Evolutionary conservation across 192 early-diverging fungal species (phyloP), one percentile per base, ranked within the genome.

Genomic region (Entomortierella chlamydospora): DNA sequence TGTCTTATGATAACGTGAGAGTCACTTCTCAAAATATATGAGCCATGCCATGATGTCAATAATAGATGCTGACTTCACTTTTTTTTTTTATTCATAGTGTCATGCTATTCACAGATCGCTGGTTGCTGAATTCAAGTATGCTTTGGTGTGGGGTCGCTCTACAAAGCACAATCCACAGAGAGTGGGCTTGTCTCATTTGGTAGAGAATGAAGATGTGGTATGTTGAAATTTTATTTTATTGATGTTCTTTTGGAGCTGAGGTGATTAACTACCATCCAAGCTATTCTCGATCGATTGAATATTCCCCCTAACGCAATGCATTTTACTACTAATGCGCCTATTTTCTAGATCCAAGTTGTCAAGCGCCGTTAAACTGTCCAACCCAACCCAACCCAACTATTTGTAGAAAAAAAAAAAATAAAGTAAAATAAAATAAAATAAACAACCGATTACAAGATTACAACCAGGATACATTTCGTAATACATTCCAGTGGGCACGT

Each of bases 81-180:
- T 17, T 51, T 61, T 23, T 62, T 42, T 57, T 1, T 61, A 22
- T 47, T 50, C 28, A 22, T 60, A 84, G 55, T 98, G 97, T 73
- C 91, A 91, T 56, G 87, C 88, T 54, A 92, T 99, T 61, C 98
- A 99, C 85, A 91, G 94, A 83, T 88, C 91, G 15, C 72, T 99
- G 72, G 90, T 89, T 11, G 90, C 91, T 55, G 90, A 94, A 49
- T 98, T 99, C 88, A 93, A 93, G 85, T 98, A 95, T 81, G 98
- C 98, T 2, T 85, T 99, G 42, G 96, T 99, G 15, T 99, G 98
- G 98, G 87, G 85, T 76, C 64, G 78, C 47, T 97, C 96, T 18
- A 91, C 98, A 59, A 99, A 99, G 77, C 96, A 99, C 84, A 96
- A 91, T 73, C 98, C 98, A 30, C 98, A 99, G 82, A 90, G 95